These are phyloP conservation scores for Fraxinus velutina DNA, from an alignment of 305 asterid species.

Conservation along the genomic window DNA sequence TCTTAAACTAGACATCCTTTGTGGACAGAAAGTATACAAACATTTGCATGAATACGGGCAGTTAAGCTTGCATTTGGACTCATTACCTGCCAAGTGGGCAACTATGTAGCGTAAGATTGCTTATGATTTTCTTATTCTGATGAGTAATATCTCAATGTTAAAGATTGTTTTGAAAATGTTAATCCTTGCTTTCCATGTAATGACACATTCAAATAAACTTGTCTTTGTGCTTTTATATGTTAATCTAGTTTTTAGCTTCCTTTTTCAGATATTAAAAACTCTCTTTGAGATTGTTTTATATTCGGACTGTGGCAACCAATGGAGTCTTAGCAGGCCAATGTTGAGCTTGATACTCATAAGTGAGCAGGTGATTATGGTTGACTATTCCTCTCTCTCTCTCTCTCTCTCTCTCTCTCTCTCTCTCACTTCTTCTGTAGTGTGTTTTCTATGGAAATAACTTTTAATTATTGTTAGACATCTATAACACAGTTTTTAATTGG, in stretches of 20 bases:
- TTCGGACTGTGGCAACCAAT: slow-evolving; percentile 88
- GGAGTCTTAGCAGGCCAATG: slow-evolving; percentile 98
- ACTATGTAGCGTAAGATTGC: not conserved
- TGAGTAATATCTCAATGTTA: not conserved
- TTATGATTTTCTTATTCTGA: not conserved
- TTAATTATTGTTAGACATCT: not conserved
- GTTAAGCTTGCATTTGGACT: not conserved
- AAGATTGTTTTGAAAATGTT: not conserved
- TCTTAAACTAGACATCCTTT: not conserved
- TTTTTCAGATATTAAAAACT: slow-evolving; percentile 73
- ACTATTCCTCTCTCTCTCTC: not conserved
- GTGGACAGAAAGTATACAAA: not conserved
- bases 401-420: not conserved
- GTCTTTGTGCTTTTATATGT: slow-evolving; percentile 15
- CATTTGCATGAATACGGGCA: not conserved
- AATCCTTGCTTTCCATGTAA: not conserved
- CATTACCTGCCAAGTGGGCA: not conserved
- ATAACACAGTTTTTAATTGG: not conserved
- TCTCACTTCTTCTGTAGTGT: not conserved
- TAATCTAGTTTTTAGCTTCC: slow-evolving; percentile 20
- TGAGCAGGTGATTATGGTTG: slow-evolving; percentile 60
- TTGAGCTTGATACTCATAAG: slow-evolving; percentile 86
- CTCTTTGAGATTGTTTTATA: slow-evolving; percentile 89
- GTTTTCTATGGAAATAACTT: slow-evolving; percentile 1
- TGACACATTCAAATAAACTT: not conserved